phyloP scores from a whole-genome alignment of 2,329 filamentous ascomycete genomes.

The Aureobasidium subglaciale region DNA sequence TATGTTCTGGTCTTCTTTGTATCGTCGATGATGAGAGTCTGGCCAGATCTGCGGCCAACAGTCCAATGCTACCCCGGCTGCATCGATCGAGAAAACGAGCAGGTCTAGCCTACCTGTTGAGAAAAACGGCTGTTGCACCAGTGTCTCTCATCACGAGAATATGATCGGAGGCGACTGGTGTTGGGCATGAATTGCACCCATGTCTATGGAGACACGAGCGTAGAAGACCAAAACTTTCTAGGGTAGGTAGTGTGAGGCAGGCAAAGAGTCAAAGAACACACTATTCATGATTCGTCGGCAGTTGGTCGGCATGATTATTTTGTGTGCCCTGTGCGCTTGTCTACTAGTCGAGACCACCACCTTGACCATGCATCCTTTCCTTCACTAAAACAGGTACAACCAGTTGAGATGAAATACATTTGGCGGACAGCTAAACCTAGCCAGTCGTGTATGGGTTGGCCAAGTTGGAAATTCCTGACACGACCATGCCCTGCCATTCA shows the following conservation, averaged over 20 bases:
- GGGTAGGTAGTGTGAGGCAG: not conserved
- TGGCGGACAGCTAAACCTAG: no score
- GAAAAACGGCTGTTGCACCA: not conserved
- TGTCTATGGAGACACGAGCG: not conserved
- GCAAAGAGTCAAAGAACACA: not conserved
- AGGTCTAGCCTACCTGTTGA: slow-evolving; percentile 1
- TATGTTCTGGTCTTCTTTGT: not conserved
- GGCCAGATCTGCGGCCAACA: slow-evolving; percentile 6
- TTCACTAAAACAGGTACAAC: not conserved
- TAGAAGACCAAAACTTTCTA: no score
- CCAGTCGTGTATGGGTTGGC: not conserved
- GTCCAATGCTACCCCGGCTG: not conserved
- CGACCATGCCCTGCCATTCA: not conserved
- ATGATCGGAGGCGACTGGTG: not conserved
- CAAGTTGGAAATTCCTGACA: no score
- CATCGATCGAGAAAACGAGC: not conserved
- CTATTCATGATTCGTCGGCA: not conserved
- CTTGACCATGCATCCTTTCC: not conserved
- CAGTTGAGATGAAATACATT: not conserved
- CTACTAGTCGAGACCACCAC: not conserved
- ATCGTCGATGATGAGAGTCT: not conserved
- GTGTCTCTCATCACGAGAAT: not conserved
- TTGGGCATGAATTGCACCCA: not conserved
- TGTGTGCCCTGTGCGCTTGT: not conserved
- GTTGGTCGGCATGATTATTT: not conserved